Conservation (phyloP, 1,139 yeast genomes). For the Taphrina sp. region DNA sequence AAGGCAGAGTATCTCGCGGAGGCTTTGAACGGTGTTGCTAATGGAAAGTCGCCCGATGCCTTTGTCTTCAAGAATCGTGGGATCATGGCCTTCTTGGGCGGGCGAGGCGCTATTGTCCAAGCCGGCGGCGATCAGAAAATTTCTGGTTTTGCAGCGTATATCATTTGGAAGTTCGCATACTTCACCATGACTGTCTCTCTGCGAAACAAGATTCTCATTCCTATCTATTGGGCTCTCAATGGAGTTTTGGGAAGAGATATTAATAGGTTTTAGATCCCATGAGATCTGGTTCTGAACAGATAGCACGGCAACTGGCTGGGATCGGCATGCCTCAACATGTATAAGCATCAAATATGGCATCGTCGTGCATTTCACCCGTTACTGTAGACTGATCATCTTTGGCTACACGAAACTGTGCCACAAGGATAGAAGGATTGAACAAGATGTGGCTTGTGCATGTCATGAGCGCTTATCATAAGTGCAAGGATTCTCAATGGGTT, state of each 20-base stretch:
- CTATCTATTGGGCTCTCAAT: conserved; percentile 63
- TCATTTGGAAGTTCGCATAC: conserved; percentile 64
- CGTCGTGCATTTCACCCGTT: too few relatives aligned
- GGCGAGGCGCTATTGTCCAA: conserved; percentile 63
- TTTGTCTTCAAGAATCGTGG: conserved; percentile 60
- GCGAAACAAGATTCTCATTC: conserved; percentile 57
- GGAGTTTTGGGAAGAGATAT: conserved; percentile 29
- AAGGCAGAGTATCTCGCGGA: conserved; percentile 49
- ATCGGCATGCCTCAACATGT: too few relatives aligned
- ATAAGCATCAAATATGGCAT: too few relatives aligned
- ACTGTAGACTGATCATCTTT: too few relatives aligned
- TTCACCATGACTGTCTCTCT: conserved; percentile 62
- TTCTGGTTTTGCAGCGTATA: conserved; percentile 64
- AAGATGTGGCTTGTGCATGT: too few relatives aligned
- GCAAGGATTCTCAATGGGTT: too few relatives aligned
- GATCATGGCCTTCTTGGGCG: conserved; percentile 61
- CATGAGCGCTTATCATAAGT: too few relatives aligned
- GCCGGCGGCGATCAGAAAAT: conserved; percentile 48
- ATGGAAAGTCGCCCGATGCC: conserved; percentile 48
- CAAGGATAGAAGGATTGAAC: too few relatives aligned
- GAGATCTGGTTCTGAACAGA: too few relatives aligned
- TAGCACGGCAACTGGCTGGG: too few relatives aligned
- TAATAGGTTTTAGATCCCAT: conserved; percentile 21
- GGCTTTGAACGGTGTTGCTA: conserved; percentile 45
- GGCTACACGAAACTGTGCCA: too few relatives aligned